Conservation (phyloP, 2,329 filamentous ascomycete species). For the Aureobasidium sp. region DNA sequence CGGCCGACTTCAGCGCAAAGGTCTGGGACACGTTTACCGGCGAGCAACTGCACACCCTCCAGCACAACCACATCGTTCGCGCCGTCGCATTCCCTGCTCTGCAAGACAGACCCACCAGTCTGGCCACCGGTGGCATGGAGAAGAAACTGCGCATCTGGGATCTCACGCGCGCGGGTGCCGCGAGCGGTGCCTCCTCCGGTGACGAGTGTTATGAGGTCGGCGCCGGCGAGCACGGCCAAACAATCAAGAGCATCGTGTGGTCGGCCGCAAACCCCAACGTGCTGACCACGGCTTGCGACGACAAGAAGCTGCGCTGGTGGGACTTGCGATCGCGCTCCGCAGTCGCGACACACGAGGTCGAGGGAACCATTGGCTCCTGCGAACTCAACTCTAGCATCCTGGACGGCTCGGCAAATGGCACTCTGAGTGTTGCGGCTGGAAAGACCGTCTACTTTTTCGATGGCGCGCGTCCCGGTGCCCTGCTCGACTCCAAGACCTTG, state of each 20-base stretch:
- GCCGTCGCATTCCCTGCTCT: constrained; percentile 68
- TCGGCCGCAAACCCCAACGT: constrained; percentile 70
- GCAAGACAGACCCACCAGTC: constrained; percentile 59
- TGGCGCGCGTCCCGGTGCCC: constrained; percentile 55
- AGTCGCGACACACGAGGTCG: constrained; percentile 67
- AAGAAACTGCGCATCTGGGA: constrained; percentile 96
- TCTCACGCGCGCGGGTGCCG: constrained; percentile 53
- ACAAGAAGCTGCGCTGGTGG: constrained; percentile 91
- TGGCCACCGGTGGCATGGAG: constrained; percentile 91
- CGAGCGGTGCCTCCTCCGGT: constrained; percentile 20
- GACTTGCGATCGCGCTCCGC: constrained; percentile 70
- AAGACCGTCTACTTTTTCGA: constrained; percentile 92
- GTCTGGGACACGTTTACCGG: constrained; percentile 97
- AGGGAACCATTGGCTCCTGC: constrained; percentile 82
- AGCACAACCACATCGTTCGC: constrained; percentile 92
- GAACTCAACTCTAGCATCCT: constrained; percentile 64
- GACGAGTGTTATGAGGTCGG: constrained; percentile 68
- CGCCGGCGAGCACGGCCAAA: constrained; percentile 68
- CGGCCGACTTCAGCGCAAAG: constrained; percentile 84
- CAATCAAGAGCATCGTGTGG: constrained; percentile 97
- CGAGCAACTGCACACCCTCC: constrained; percentile 74
- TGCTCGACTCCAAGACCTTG: constrained; percentile 72
- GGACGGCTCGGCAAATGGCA: constrained; percentile 52
- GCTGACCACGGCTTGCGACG: constrained; percentile 80
- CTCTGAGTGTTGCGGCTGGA: constrained; percentile 86